Evolutionary conservation across 257 asterid species (phyloP), one percentile per base, ranked within the genome.

Genomic region (Solanum okadae): DNA sequence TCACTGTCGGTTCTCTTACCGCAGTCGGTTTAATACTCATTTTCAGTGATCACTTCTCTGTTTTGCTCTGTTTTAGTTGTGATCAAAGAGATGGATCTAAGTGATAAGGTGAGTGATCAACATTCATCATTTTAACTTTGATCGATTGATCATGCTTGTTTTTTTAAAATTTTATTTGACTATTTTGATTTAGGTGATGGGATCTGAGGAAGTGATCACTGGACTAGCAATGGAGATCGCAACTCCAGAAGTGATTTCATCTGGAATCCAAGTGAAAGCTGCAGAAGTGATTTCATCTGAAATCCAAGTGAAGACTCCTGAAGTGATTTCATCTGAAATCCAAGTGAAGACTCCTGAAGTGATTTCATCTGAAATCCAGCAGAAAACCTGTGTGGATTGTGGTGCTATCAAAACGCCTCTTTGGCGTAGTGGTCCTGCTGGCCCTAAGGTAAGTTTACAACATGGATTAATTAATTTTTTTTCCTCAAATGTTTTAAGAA

Each of bases 361-460:
- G 92, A 91, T 59, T 10, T 59, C 16, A 61, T 90, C 95, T 88
- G 92, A 96, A 92, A 88, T 90, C 93, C 90, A 90, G 65, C 49
- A 92, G n/a, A 97, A 94, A 94, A 96, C 98, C 0, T 97, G 99
- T 88, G 94, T 90, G 34, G 98, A 96, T 92, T 97, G 99, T 34
- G 99, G 99, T 52, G 94, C 99, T 73, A 94, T 95, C 11, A 96
- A 94, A 92, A 97, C 99, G 46, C 99, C 99, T 8, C 98, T 97
- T 14, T 97, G 99, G 99, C 88, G 99, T n/a, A 98, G 99, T 85
- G 99, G 99, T 89, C 98, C 99, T 46, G 99, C 98, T 88, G 99
- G 99, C 38, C 99, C 99, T 85, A 97, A 97, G 98, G 99, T 94
- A 79, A 33, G 35, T 31, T 27, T 18, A 70, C 18, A 68, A 73